Conservation (phyloP, 768 basidiomycete genomes). For the Psilocybe cubensis region DNA sequence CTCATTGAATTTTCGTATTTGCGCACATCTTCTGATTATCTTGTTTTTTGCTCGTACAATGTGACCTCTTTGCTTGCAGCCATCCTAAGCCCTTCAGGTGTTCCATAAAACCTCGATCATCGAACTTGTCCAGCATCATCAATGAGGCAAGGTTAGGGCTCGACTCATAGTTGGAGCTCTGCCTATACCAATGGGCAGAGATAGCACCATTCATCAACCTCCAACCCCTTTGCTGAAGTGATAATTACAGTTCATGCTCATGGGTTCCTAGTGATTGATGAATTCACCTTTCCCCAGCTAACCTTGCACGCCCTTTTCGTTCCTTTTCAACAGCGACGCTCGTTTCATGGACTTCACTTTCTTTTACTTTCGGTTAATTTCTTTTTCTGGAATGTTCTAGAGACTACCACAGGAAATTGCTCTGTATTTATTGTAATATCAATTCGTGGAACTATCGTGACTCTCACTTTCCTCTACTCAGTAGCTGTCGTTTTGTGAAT, state of each 20-base stretch:
- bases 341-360: not conserved
- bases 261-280: too few species aligned
- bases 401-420: not conserved
- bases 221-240: not conserved
- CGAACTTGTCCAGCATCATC: slow-evolving; percentile 30
- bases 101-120: slow-evolving; percentile 47
- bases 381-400: slow-evolving; percentile 10
- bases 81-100: slow-evolving; percentile 57
- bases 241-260: too few species aligned
- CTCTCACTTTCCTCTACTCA: not conserved
- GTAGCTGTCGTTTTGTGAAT: not conserved
- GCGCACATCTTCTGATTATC: not conserved
- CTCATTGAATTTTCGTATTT: not conserved
- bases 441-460: not conserved
- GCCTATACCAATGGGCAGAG: not conserved
- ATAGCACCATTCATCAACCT: slow-evolving; percentile 1
- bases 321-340: not conserved
- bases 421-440: not conserved
- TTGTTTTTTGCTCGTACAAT: too few species aligned
- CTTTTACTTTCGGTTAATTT: not conserved
- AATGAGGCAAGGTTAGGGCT: slow-evolving; percentile 29
- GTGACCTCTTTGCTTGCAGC: slow-evolving; percentile 30
- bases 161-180: not conserved
- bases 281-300: too few species aligned
- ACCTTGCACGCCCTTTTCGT: too few species aligned